Evolutionary conservation across 2,329 filamentous ascomycete genomes (phyloP).

Genomic region (Seiridium unicorne): DNA sequence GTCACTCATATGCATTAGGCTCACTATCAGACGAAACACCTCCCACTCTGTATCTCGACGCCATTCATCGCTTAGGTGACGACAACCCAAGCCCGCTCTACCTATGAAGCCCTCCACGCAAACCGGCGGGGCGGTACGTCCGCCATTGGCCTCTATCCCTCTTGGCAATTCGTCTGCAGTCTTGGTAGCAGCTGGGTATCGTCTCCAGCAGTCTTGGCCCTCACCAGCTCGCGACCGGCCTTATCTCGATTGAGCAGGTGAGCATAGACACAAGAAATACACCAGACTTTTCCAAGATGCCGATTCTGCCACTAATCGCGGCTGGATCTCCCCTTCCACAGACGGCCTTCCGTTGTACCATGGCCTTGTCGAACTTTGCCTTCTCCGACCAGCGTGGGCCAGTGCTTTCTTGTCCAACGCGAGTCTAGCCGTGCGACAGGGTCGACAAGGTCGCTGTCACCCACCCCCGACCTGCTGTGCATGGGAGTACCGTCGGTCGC

Average conservation of each 20-base stretch:
- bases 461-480: not conserved
- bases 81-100: not conserved
- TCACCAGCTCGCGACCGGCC: not conserved
- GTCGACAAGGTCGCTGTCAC: not conserved
- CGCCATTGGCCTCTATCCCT: not conserved
- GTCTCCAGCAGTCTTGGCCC: not conserved
- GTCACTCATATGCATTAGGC: not conserved
- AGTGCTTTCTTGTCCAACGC: not conserved
- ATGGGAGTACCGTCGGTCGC: not conserved
- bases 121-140: not conserved
- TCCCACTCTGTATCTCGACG: not conserved
- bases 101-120: not conserved
- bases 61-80: not conserved
- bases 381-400: not conserved
- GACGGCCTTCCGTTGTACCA: not conserved
- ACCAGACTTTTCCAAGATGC: not conserved
- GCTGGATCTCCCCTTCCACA: not conserved
- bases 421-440: not conserved
- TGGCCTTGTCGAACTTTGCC: not conserved
- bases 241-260: conserved; percentile 4
- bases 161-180: not conserved
- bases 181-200: not conserved
- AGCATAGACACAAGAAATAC: not conserved
- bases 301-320: not conserved
- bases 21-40: not conserved